Evolutionary conservation across 768 basidiomycete species (phyloP).

Genomic region (Rhodotorula graminis): DNA sequence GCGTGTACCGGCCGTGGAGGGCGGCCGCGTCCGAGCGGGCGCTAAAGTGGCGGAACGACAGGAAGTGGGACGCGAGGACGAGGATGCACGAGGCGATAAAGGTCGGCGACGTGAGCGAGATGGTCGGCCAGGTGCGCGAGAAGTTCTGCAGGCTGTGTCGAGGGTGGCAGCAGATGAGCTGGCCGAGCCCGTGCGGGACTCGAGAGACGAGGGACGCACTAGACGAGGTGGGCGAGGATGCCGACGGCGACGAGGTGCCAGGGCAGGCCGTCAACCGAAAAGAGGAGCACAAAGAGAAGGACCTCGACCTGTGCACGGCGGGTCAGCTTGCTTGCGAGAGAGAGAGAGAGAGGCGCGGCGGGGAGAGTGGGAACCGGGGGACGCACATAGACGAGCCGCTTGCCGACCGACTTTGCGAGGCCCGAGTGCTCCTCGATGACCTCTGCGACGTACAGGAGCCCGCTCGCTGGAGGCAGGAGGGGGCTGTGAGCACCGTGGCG

Average conservation of each 20-base stretch:
- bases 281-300: conserved; percentile 67
- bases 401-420: conserved; percentile 72
- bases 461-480: conserved; percentile 64
- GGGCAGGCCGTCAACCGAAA: conserved; percentile 74
- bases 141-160: conserved; percentile 60
- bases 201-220: conserved; percentile 53
- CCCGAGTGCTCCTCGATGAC: conserved; percentile 89
- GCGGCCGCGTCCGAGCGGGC: conserved; percentile 27
- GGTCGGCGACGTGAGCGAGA: conserved; percentile 75
- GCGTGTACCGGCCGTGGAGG: conserved; percentile 16
- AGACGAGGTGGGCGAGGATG: conserved; percentile 74
- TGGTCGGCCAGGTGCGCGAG: conserved; percentile 80
- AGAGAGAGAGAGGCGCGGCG: no score
- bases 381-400: conserved; percentile 55
- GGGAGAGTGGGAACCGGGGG: conserved; percentile 2
- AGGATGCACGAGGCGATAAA: conserved; percentile 81
- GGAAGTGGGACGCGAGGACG: conserved; percentile 84
- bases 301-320: conserved; percentile 62
- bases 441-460: conserved; percentile 72
- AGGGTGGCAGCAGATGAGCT: no score
- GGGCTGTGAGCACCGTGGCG: neutral
- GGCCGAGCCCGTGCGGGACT: neutral
- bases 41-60: conserved; percentile 96
- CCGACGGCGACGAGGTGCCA: conserved; percentile 70
- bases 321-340: neutral